Percentiles rank a stretch among this genome's conserved stretches.
Conservation (phyloP, 305 asterid genomes). For the Ilex paraguariensis region DNA sequence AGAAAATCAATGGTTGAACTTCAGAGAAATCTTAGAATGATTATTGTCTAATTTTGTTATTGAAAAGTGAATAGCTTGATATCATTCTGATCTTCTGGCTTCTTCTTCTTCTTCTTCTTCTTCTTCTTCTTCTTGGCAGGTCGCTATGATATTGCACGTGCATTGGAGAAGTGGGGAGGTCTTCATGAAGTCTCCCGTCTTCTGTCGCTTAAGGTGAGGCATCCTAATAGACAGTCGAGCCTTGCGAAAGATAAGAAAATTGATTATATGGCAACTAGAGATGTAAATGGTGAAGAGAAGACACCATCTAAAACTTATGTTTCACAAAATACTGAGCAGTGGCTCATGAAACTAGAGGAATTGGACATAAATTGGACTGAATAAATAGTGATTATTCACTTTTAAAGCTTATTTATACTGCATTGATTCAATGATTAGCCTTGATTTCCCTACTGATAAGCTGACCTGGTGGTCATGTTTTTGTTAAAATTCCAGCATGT, state of each 20-base stretch:
- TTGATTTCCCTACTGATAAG: too few species aligned
- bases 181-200: constrained; percentile 91
- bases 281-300: constrained; percentile 28
- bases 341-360: constrained; percentile 68
- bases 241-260: constrained; percentile 52
- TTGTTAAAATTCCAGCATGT: too few species aligned
- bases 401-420: not conserved
- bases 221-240: constrained; percentile 58
- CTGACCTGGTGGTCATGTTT: too few species aligned
- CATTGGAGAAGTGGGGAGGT: constrained; percentile 98
- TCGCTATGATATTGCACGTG: constrained; percentile 86
- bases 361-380: constrained; percentile 83
- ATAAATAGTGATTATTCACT: constrained; percentile 12
- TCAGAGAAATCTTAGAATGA: too few species aligned
- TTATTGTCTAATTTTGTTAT: too few species aligned
- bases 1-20: too few species aligned
- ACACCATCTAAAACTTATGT: constrained; percentile 34
- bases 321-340: constrained; percentile 57
- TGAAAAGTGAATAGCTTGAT: not conserved
- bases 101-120: not conserved
- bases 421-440: too few species aligned
- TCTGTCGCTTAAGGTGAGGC: constrained; percentile 72
- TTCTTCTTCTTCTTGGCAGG: constrained; percentile 29
- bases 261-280: constrained; percentile 26
- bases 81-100: not conserved